Conservation (phyloP, 176 grass and related monocot genomes). For the Oryza officinalis region DNA sequence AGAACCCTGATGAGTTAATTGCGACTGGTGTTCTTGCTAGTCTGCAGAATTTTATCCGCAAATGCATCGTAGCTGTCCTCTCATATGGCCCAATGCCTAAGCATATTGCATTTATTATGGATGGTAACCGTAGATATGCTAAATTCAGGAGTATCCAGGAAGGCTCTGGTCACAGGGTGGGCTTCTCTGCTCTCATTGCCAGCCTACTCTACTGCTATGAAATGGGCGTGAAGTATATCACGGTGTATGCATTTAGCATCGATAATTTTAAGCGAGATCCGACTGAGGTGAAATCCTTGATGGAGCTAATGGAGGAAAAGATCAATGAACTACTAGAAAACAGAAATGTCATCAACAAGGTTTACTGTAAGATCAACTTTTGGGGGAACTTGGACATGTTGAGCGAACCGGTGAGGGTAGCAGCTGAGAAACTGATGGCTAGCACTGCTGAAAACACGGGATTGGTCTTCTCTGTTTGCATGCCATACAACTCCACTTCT, state of each 20-base stretch:
- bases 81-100: constrained; percentile 70
- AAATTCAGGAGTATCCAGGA: constrained; percentile 55
- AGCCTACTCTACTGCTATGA: constrained; percentile 69
- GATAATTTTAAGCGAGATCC: constrained; percentile 83
- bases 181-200: constrained; percentile 59
- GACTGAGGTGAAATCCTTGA: constrained; percentile 60
- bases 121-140: constrained; percentile 85
- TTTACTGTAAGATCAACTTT: constrained; percentile 69
- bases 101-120: constrained; percentile 86
- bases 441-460: constrained; percentile 66
- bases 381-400: constrained; percentile 74
- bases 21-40: constrained; percentile 28
- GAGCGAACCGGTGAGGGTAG: constrained; percentile 46
- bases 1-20: constrained; percentile 34
- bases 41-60: constrained; percentile 49
- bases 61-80: constrained; percentile 61
- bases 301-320: constrained; percentile 84
- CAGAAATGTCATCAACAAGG: constrained; percentile 53
- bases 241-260: constrained; percentile 83
- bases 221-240: constrained; percentile 71
- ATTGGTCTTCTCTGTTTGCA: constrained; percentile 69
- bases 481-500: constrained; percentile 74
- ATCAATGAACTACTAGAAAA: constrained; percentile 65
- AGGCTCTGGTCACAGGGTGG: constrained; percentile 59
- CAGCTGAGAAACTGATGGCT: constrained; percentile 60